Conservation (phyloP, 2,329 filamentous ascomycete genomes). For the Davidsoniella eucalypti region DNA sequence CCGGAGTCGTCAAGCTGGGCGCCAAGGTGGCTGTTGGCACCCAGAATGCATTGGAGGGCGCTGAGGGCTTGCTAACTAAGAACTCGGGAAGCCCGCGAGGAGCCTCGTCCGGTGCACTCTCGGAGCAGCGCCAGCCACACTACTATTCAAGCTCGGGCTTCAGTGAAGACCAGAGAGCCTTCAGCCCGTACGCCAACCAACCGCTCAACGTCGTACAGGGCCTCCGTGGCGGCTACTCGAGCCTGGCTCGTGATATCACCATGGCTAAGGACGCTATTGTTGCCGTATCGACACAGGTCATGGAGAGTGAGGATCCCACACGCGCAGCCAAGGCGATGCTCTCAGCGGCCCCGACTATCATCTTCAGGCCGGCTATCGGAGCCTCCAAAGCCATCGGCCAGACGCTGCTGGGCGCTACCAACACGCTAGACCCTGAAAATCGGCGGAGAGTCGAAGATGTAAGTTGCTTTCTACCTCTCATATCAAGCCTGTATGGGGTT, state of each 20-base stretch:
- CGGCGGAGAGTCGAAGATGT: constrained; percentile 67
- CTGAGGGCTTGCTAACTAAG: constrained; percentile 54
- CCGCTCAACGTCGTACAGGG: constrained; percentile 80
- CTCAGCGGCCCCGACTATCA: constrained; percentile 76
- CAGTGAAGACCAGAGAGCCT: constrained; percentile 55
- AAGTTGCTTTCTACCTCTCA: too few species aligned
- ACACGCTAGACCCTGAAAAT: constrained; percentile 73
- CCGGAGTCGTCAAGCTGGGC: constrained; percentile 82
- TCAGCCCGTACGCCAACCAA: constrained; percentile 87
- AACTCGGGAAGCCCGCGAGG: constrained; percentile 24
- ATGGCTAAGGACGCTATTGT: constrained; percentile 82
- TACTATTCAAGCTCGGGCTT: constrained; percentile 24
- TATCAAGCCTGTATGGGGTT: too few species aligned
- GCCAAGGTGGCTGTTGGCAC: constrained; percentile 91
- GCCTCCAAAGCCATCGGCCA: constrained; percentile 78
- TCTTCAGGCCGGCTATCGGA: constrained; percentile 79
- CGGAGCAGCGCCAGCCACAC: background rate
- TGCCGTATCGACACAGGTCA: constrained; percentile 78
- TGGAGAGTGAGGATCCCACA: constrained; percentile 68
- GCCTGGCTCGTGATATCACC: constrained; percentile 73
- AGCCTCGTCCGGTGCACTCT: constrained; percentile 14
- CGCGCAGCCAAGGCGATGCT: constrained; percentile 66
- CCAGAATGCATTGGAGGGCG: constrained; percentile 78
- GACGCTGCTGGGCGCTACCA: constrained; percentile 81
- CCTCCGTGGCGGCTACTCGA: constrained; percentile 63